A percentile compares a stretch with the other conserved stretches of the same genome.
Conservation (phyloP, 2,329 filamentous ascomycete genomes). For the Cercospora zeae-maydis region DNA sequence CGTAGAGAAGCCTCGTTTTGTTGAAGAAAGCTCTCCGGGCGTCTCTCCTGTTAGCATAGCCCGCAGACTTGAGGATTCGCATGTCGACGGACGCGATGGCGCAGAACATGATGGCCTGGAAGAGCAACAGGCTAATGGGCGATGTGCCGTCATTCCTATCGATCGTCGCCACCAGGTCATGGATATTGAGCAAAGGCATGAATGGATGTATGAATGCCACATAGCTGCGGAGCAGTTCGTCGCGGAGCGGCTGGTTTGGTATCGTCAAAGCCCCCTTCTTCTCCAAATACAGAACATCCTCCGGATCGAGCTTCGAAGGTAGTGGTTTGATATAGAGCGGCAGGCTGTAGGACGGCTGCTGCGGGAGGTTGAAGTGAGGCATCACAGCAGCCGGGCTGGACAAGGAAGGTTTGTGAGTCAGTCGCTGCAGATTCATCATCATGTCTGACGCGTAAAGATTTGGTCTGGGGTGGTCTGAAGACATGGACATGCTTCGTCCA, state of each 20-base stretch:
- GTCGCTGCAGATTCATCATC: slow-evolving; percentile 32
- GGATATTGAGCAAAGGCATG: slow-evolving; percentile 77
- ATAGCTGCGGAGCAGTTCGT: slow-evolving; percentile 76
- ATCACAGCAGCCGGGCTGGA: slow-evolving; percentile 27
- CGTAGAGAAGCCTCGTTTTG: slow-evolving; percentile 82
- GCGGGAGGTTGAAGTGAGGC: slow-evolving; percentile 27
- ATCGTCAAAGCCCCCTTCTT: slow-evolving; percentile 81
- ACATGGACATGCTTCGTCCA: slow-evolving; percentile 23
- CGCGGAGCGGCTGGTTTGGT: slow-evolving; percentile 66
- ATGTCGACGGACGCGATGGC: slow-evolving; percentile 85
- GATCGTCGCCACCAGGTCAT: slow-evolving; percentile 59
- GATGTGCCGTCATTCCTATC: slow-evolving; percentile 64
- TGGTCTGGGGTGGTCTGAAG: slow-evolving; percentile 17
- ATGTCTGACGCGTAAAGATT: slow-evolving; percentile 32
- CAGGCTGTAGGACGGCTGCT: slow-evolving; percentile 42
- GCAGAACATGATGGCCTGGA: slow-evolving; percentile 93
- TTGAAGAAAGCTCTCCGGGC: slow-evolving; percentile 87
- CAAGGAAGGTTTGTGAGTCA: slow-evolving; percentile 27
- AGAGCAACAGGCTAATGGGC: slow-evolving; percentile 78
- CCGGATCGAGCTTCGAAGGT: slow-evolving; percentile 69
- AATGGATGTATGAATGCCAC: slow-evolving; percentile 89
- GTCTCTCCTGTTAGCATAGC: slow-evolving; percentile 72
- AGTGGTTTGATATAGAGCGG: slow-evolving; percentile 75
- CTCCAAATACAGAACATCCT: slow-evolving; percentile 79
- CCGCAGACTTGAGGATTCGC: slow-evolving; percentile 69